Evolutionary conservation across 2,329 filamentous ascomycete genomes (phyloP).

Genomic region (Pestalotiopsis sp.): DNA sequence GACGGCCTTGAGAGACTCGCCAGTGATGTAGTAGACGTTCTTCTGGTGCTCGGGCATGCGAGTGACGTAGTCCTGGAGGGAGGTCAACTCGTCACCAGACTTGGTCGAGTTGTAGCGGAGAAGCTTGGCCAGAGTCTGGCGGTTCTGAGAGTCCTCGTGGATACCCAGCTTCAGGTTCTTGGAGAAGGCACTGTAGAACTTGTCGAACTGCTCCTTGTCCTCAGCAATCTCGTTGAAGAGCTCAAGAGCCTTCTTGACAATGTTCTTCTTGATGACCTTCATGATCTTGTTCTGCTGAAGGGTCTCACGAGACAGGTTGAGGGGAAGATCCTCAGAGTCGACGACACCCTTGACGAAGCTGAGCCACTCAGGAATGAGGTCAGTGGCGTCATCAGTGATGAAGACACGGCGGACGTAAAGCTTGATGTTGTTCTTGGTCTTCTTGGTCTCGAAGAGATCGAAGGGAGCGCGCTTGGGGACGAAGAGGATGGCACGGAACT

Average conservation of each 20-base stretch:
- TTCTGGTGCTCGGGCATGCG: slow-evolving; percentile 99
- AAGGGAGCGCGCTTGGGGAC: slow-evolving; percentile 99
- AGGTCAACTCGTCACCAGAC: slow-evolving; percentile 94
- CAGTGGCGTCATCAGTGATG: slow-evolving; percentile 99
- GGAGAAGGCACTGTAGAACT: slow-evolving; percentile 99
- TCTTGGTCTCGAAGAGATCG: slow-evolving; percentile 99
- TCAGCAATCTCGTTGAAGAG: slow-evolving; percentile 99
- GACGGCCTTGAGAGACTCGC: slow-evolving; percentile 98
- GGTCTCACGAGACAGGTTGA: slow-evolving; percentile 99
- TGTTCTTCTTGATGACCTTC: slow-evolving; percentile 99
- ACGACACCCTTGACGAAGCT: slow-evolving; percentile 99
- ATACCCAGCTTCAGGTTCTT: slow-evolving; percentile 99
- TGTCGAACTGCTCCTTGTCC: slow-evolving; percentile 99
- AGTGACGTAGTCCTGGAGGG: slow-evolving; percentile 94
- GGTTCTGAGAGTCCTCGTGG: slow-evolving; percentile 99
- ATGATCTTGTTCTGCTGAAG: slow-evolving; percentile 99
- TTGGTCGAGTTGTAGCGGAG: slow-evolving; percentile 99
- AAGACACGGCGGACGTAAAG: slow-evolving; percentile 99
- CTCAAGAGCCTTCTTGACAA: slow-evolving; percentile 99
- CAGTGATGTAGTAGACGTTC: slow-evolving; percentile 99
- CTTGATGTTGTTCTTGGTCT: slow-evolving; percentile 99
- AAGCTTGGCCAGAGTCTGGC: slow-evolving; percentile 88
- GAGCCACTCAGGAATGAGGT: slow-evolving; percentile 99
- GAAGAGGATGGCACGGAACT: slow-evolving; percentile 99
- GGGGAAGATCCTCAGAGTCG: slow-evolving; percentile 98